phyloP scores from a whole-genome alignment of 768 basidiomycete species.

The Xerocomellus chrysenteron region DNA sequence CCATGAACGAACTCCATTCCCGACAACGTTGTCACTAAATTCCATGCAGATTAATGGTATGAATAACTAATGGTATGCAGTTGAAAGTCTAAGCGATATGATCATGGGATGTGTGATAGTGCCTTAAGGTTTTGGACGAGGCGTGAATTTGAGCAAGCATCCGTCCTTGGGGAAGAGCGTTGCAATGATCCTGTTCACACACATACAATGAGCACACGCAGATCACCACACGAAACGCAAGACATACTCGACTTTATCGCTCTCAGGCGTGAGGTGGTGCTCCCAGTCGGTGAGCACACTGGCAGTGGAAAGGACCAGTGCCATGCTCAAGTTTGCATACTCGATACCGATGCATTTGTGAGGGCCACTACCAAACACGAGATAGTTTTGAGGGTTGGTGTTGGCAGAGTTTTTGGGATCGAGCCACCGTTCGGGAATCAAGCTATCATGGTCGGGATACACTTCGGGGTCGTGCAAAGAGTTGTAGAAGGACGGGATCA shows the following conservation, averaged over 20 bases:
- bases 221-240: not conserved
- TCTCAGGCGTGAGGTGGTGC: slow-evolving; percentile 77
- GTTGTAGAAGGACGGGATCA: slow-evolving; percentile 92
- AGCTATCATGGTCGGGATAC: slow-evolving; percentile 82
- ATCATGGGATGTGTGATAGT: not conserved
- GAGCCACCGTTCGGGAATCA: slow-evolving; percentile 92
- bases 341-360: slow-evolving; percentile 92
- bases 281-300: slow-evolving; percentile 80
- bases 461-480: slow-evolving; percentile 87
- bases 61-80: slow-evolving; percentile 15
- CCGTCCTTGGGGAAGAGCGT: slow-evolving; percentile 96
- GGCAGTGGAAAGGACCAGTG: slow-evolving; percentile 81
- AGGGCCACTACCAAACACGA: slow-evolving; percentile 93
- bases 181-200: slow-evolving; percentile 73
- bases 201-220: not conserved
- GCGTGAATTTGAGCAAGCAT: slow-evolving; percentile 74
- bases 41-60: slow-evolving; percentile 15
- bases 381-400: slow-evolving; percentile 88
- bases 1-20: not conserved
- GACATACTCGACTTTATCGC: slow-evolving; percentile 79
- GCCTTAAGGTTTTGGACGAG: slow-evolving; percentile 41
- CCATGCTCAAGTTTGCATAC: slow-evolving; percentile 92
- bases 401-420: slow-evolving; percentile 77
- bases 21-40: not conserved
- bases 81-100: not conserved